These are phyloP conservation scores for Yarrowia sp. DNA, from an alignment of 805 yeast genomes.

Conservation along the genomic window DNA sequence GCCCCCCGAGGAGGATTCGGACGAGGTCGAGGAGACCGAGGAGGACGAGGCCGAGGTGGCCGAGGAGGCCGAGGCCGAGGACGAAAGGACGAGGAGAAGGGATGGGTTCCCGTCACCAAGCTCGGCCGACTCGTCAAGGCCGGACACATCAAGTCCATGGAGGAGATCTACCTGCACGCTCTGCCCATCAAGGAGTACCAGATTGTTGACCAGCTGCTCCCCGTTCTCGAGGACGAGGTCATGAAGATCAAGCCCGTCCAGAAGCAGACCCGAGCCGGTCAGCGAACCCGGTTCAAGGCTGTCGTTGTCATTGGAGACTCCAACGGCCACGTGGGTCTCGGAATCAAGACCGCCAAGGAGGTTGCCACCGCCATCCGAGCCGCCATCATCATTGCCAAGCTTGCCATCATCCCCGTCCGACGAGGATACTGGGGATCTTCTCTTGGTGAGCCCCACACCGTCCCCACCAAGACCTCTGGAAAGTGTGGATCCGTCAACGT, in stretches of 20 bases:
- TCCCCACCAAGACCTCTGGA: slow-evolving; percentile 97
- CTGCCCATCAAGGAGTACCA: slow-evolving; percentile 99
- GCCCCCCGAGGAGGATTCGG: slow-evolving; percentile 43
- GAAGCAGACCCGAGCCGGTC: slow-evolving; percentile 99
- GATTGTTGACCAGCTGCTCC: slow-evolving; percentile 94
- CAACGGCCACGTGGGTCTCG: slow-evolving; percentile 99
- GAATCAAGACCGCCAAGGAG: slow-evolving; percentile 99
- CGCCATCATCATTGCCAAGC: slow-evolving; percentile 98
- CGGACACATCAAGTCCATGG: slow-evolving; percentile 93
- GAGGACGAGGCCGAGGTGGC: slow-evolving; percentile 48
- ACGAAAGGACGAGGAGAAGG: slow-evolving; percentile 91
- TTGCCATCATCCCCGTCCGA: slow-evolving; percentile 98
- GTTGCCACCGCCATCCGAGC: slow-evolving; percentile 99
- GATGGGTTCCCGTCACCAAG: slow-evolving; percentile 99
- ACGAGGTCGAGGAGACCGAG: slow-evolving; percentile 43
- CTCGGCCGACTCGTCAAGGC: slow-evolving; percentile 99
- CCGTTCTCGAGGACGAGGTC: slow-evolving; percentile 95
- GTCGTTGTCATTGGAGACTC: slow-evolving; percentile 99
- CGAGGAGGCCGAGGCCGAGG: slow-evolving; percentile 69
- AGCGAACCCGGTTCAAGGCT: slow-evolving; percentile 99
- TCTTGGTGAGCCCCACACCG: slow-evolving; percentile 99
- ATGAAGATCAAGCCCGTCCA: slow-evolving; percentile 99
- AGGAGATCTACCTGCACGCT: slow-evolving; percentile 99
- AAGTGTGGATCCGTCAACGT: slow-evolving; percentile 99
- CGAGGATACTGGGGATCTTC: slow-evolving; percentile 99